Evolutionary conservation across 345 rosid species (phyloP), one percentile per base, ranked within the genome.

Genomic region (Dimocarpus longan): DNA sequence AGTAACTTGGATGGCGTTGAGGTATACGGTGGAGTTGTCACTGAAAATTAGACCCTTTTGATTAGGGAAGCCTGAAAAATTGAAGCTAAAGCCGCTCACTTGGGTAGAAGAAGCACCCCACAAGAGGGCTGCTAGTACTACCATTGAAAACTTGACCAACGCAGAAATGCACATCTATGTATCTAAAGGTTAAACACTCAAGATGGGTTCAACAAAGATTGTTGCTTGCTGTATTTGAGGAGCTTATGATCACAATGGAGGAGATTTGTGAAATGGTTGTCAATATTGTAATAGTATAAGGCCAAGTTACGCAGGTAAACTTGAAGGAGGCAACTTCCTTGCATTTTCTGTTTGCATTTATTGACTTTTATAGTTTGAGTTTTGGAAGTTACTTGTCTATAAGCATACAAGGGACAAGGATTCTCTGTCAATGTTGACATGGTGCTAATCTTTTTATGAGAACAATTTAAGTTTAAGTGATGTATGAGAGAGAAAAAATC

Each of bases 1-100:
- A 9, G 95, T 90, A 63, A 94, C 94, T 85, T 92, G 93, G 82
- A 92, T 84, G 19, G 96, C 90, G 4, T 6, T 62, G 0, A 2
- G 4, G 28, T 4, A 79, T 24, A 85, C 39, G 24, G 26, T 32
- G 16, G 93, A 85, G 50, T 73, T 44, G 0, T 6, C 0, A 52
- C 28, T 37, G 5, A 54, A 0, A 43, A 39, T 64, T 74, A 86
- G 74, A 46, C 62, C 13, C 7, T 0, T 43, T 52, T 26, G 32
- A 0, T 67, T 59, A 1, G 7, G 3, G 79, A 93, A 91, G 9
- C 2, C 18, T 28, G 84, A 28, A 65, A 82, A 91, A 60, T 80
- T 21, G 71, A 93, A 89, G 10, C 75, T 3, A 6, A 85, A 73
- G 82, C 86, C 75, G 22, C 73, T 26, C 21, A 59, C 37, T 32